phyloP scores from a whole-genome alignment of 805 yeast genomes.

The Teunomyces pallodes region DNA sequence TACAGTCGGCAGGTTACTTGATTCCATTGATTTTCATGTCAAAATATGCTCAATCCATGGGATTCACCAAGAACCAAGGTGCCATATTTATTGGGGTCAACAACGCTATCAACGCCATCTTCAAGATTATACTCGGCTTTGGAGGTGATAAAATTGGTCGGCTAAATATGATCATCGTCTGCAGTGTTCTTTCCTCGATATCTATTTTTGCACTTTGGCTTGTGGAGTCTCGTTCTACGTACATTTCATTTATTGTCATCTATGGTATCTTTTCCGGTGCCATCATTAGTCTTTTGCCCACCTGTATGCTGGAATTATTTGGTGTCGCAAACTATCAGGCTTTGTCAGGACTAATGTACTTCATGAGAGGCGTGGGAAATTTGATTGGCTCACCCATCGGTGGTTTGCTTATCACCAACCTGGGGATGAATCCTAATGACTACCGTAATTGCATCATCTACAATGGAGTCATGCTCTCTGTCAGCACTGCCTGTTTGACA shows the following conservation, averaged over 20 bases:
- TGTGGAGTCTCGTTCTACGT: slow-evolving; percentile 19
- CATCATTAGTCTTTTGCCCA: slow-evolving; percentile 29
- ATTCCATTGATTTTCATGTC: slow-evolving; percentile 35
- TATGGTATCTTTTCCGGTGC: slow-evolving; percentile 37
- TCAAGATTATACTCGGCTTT: slow-evolving; percentile 16
- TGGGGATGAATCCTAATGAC: slow-evolving; percentile 13
- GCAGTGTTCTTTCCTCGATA: slow-evolving; percentile 14
- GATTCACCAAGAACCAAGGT: slow-evolving; percentile 25
- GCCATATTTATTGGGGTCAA: slow-evolving; percentile 34
- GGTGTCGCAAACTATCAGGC: slow-evolving; percentile 32
- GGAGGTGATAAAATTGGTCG: slow-evolving; percentile 17
- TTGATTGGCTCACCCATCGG: slow-evolving; percentile 35
- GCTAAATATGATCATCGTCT: slow-evolving; percentile 16
- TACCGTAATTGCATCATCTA: slow-evolving; percentile 26
- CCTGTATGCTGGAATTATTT: slow-evolving; percentile 31
- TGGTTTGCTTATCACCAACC: slow-evolving; percentile 22
- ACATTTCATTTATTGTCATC: slow-evolving; percentile 28
- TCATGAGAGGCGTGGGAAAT: slow-evolving; percentile 31
- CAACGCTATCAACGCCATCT: slow-evolving; percentile 29
- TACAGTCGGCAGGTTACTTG: slow-evolving; percentile 35
- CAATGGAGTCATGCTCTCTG: slow-evolving; percentile 22
- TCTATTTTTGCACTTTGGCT: slow-evolving; percentile 19
- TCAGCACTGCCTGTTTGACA: slow-evolving; percentile 13
- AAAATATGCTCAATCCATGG: slow-evolving; percentile 28
- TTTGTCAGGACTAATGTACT: slow-evolving; percentile 32